Conservation (phyloP, 192 early-diverging fungal species). For the Coemansia sp. region DNA sequence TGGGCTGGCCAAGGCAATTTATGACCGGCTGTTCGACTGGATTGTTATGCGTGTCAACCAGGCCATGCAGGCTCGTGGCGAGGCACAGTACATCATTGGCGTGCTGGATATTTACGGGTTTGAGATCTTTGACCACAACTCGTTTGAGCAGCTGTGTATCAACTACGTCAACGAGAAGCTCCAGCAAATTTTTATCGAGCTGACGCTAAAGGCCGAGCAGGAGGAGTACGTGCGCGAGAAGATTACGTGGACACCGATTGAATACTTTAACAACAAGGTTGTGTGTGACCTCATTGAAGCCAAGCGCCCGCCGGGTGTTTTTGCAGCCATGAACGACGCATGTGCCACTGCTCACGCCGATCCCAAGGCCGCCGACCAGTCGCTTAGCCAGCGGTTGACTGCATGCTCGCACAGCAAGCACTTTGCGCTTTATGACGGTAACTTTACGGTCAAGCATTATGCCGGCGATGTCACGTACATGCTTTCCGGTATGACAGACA, state of each 20-base stretch:
- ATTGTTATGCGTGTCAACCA: slow-evolving; percentile 91
- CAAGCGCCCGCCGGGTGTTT: slow-evolving; percentile 91
- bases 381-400: slow-evolving; percentile 67
- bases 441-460: slow-evolving; percentile 90
- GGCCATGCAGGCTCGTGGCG: slow-evolving; percentile 69
- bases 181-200: slow-evolving; percentile 98
- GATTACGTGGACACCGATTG: slow-evolving; percentile 98
- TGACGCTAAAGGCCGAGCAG: slow-evolving; percentile 98
- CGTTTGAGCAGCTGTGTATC: slow-evolving; percentile 99
- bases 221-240: slow-evolving; percentile 96
- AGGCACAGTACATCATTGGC: slow-evolving; percentile 73
- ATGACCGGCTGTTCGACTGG: slow-evolving; percentile 96
- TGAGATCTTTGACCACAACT: slow-evolving; percentile 93
- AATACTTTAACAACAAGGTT: slow-evolving; percentile 99
- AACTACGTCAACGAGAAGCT: slow-evolving; percentile 98
- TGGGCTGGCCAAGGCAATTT: slow-evolving; percentile 91
- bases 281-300: slow-evolving; percentile 98
- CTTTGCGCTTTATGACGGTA: slow-evolving; percentile 68
- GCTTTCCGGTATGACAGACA: slow-evolving; percentile 91
- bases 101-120: slow-evolving; percentile 99
- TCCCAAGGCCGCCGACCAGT: slow-evolving; percentile 73
- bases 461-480: slow-evolving; percentile 95
- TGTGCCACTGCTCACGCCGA: slow-evolving; percentile 97
- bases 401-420: slow-evolving; percentile 70
- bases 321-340: slow-evolving; percentile 93